Conservation (phyloP, 2,329 filamentous ascomycete species). For the Eutypella sp. region DNA sequence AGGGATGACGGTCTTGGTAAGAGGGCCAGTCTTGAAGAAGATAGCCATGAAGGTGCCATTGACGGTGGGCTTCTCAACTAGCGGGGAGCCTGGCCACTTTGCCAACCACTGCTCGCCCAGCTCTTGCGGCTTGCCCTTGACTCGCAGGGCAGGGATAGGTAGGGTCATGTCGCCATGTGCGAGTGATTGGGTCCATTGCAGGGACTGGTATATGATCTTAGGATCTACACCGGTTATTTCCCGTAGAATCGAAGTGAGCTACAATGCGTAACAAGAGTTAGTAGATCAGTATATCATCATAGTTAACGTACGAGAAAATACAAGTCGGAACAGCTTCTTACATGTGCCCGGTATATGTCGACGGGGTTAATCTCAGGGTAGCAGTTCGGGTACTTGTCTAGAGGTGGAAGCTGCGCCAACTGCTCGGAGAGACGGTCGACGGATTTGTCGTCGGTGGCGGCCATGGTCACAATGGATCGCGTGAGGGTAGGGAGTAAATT, state of each 20-base stretch:
- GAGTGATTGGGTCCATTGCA: conserved; percentile 73
- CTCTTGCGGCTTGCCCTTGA: conserved; percentile 66
- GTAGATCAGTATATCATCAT: neutral
- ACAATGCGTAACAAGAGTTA: conserved; percentile 39
- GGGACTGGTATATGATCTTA: conserved; percentile 65
- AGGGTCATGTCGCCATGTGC: conserved; percentile 81
- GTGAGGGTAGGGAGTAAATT: too few species aligned
- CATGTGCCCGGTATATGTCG: conserved; percentile 64
- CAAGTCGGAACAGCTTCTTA: neutral
- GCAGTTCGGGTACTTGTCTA: conserved; percentile 47
- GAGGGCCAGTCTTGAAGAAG: conserved; percentile 68
- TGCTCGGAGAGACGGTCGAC: conserved; percentile 18
- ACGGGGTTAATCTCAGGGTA: conserved; percentile 68
- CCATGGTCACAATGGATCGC: too few species aligned
- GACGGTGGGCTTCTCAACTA: conserved; percentile 66
- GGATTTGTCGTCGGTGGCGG: conserved; percentile 13
- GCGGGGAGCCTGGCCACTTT: conserved; percentile 69
- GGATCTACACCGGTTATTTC: conserved; percentile 66
- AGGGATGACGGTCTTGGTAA: conserved; percentile 63
- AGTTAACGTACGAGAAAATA: neutral
- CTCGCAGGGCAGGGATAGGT: conserved; percentile 71
- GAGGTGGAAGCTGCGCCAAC: conserved; percentile 16
- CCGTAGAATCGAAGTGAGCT: conserved; percentile 65
- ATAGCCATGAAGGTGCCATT: conserved; percentile 70
- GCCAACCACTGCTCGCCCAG: conserved; percentile 57